Evolutionary conservation across 331 rosid species (phyloP), one percentile per base, ranked within the genome.

Genomic region (Phaseolus coccineus): DNA sequence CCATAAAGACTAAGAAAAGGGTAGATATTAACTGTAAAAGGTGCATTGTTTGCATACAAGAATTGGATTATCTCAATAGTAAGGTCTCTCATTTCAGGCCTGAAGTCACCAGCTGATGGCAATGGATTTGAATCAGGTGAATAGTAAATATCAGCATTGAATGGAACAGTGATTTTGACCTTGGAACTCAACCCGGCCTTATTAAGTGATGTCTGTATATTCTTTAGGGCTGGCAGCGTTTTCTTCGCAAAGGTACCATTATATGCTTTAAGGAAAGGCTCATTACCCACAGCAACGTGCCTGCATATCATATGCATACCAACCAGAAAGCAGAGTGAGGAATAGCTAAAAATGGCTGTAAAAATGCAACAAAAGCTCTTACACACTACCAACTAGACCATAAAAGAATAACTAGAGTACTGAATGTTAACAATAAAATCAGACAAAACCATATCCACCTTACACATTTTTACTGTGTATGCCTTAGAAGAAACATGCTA

Each of bases 221-320:
- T 90, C 89, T 69, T 86, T 6, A 94, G 87, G 58, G 98, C 97
- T 12, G 97, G 98, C 44, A 92, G 79, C 30, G 95, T 88, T 48
- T 78, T 78, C 8, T 72, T 85, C n/a, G 89, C 80, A 80, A 81
- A 94, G 63, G 81, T 51, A 31, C 93, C 97, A 63, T 92, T 94
- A 69, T 94, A 92, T 48, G 97, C 83, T 80, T 83, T 77, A 2
- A 94, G 97, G 56, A 92, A 94, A 1, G 98, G 98, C 69, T 94
- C 98, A 79, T 94, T 94, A 15, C 97, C 98, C 37, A 94, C 97
- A 0, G 98, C 97, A 71, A 92, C 90, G 71, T 86, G 92, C 93
- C 98, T 94, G 88, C 81, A 77, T 78, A 47, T 48, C 72, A 82
- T 66, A 53, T 10, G 51, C 51, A 46, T 22, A 25, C 4, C 42